Evolutionary conservation across 169 alveolate species (phyloP).

Genomic region (Eimeria maxima): DNA sequence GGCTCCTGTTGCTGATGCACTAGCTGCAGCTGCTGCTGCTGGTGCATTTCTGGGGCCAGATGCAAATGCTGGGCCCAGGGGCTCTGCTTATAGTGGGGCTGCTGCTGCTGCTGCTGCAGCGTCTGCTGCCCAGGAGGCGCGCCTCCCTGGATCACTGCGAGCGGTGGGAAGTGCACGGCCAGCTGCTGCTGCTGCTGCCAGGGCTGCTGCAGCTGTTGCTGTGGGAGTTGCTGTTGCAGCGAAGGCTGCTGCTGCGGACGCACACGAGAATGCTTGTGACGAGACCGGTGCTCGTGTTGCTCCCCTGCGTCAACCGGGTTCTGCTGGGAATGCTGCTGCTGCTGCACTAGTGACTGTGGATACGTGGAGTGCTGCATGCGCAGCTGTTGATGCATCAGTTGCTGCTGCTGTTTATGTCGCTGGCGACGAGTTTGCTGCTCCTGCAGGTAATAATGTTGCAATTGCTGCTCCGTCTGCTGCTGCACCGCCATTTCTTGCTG

Average conservation of each 20-base stretch:
- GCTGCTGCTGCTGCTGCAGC: constrained; percentile 16
- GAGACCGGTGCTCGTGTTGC: neutral
- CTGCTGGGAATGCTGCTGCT: constrained; percentile 8
- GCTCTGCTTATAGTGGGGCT: neutral
- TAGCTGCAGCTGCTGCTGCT: neutral
- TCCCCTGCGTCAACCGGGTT: neutral
- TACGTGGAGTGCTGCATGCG: neutral
- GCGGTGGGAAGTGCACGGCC: neutral
- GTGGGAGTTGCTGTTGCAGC: constrained; percentile 1
- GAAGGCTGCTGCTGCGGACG: neutral
- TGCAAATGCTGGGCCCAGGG: neutral
- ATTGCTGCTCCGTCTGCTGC: neutral
- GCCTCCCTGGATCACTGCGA: neutral
- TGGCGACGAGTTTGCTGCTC: constrained; percentile 2
- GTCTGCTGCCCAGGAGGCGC: neutral
- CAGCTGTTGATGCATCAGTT: neutral
- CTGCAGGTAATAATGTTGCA: neutral
- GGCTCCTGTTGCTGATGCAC: neutral
- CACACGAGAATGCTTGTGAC: neutral
- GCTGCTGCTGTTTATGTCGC: constrained; percentile 34
- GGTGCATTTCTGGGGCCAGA: neutral
- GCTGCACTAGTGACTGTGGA: constrained; percentile 23
- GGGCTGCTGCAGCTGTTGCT: neutral
- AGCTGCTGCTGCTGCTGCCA: constrained; percentile 13
- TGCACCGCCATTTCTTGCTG: neutral